These are phyloP conservation scores for Dittrichia graveolens DNA, from an alignment of 129 eudicot genomes.

Conservation along the genomic window DNA sequence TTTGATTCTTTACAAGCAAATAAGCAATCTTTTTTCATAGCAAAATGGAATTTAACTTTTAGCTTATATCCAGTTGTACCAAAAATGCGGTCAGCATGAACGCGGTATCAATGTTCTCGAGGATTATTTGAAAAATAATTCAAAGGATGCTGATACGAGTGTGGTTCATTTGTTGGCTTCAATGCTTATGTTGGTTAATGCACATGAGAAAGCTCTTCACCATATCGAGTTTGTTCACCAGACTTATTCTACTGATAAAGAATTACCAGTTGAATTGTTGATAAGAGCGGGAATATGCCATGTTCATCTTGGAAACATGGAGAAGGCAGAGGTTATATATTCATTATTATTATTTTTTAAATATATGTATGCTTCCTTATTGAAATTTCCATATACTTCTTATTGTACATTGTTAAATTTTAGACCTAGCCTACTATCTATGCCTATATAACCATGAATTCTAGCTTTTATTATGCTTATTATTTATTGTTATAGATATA, in stretches of 20 bases:
- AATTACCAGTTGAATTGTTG: constrained; percentile 51
- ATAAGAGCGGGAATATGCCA: constrained; percentile 87
- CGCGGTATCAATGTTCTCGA: constrained; percentile 64
- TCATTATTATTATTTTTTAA: constrained; percentile 15
- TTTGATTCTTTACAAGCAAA: background rate
- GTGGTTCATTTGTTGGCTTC: constrained; percentile 65
- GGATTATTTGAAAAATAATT: constrained; percentile 53
- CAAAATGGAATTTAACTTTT: background rate
- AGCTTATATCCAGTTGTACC: constrained; percentile 59
- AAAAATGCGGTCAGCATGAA: constrained; percentile 65
- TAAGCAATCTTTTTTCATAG: background rate
- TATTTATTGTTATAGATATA: too few relatives aligned
- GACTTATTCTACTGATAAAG: constrained; percentile 44
- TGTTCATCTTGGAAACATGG: constrained; percentile 71
- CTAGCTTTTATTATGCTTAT: too few relatives aligned
- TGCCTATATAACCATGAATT: too few relatives aligned
- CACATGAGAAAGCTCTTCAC: constrained; percentile 62
- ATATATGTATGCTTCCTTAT: constrained; percentile 1
- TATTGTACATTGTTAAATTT: background rate
- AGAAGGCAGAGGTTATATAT: constrained; percentile 70
- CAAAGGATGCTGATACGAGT: constrained; percentile 51
- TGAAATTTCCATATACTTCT: background rate
- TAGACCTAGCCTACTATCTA: too few relatives aligned
- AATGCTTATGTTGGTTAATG: constrained; percentile 55
- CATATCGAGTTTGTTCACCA: constrained; percentile 68